phyloP scores from a whole-genome alignment of 495 filamentous ascomycete species.

The Hyaloscypha bicolor region DNA sequence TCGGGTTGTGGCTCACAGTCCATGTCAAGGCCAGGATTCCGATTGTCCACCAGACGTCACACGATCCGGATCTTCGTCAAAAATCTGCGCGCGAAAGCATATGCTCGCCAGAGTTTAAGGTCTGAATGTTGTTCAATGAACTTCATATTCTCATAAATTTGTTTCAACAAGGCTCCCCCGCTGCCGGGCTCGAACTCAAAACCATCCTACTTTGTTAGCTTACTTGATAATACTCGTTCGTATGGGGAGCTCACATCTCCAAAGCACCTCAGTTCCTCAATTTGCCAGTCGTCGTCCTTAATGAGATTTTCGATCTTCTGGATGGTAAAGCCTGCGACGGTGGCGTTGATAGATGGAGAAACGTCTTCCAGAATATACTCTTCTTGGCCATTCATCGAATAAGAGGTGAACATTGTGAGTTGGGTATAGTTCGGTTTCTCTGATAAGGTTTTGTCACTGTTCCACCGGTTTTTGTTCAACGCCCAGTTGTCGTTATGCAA shows the following conservation, averaged over 20 bases:
- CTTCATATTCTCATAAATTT: neutral
- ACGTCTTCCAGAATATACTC: slow-evolving; percentile 1
- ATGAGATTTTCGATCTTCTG: too few relatives aligned
- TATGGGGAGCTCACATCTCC: neutral
- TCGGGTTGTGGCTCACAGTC: neutral
- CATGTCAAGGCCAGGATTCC: neutral
- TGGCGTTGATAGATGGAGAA: slow-evolving; percentile 2
- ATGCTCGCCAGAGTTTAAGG: neutral
- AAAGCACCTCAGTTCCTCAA: neutral
- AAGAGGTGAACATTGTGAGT: neutral
- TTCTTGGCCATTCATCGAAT: neutral
- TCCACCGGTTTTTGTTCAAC: too few relatives aligned
- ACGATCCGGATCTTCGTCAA: neutral
- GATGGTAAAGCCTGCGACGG: too few relatives aligned
- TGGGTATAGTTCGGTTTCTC: too few relatives aligned
- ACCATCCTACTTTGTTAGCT: neutral
- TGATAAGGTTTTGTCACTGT: too few relatives aligned
- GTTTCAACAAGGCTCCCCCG: neutral
- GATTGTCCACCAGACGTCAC: neutral
- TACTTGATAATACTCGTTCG: neutral
- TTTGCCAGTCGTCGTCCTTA: neutral
- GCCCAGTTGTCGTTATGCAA: too few relatives aligned
- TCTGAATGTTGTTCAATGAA: neutral
- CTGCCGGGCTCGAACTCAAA: neutral
- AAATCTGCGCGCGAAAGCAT: neutral